Evolutionary conservation across 495 filamentous ascomycete genomes (phyloP), one percentile per base, ranked within the genome.

Genomic region (Aspergillus steynii): DNA sequence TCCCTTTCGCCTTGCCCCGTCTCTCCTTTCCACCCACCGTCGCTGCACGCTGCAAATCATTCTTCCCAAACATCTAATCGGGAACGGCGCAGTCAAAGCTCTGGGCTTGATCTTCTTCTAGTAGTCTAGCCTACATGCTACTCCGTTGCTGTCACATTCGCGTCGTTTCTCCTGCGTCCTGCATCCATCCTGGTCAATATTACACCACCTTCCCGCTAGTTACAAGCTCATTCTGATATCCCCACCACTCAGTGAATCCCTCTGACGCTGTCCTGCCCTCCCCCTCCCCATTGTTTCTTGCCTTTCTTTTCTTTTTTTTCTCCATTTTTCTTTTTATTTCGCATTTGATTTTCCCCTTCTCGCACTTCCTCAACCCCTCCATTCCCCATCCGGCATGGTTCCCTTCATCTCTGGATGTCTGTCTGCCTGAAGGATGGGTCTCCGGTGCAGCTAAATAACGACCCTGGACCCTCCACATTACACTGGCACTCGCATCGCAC

Each of bases 401-500:
- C 37, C 32, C 29, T 58, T 53, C 31, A 29, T 34, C 56, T 53
- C 49, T 58, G 53, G 48, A 55, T 52, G 28, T 28, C 50, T 63
- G 48, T 48, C 48, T 61, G 55, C 61, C 63, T 66, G 68, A 61
- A 72, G 64, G 59, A 76, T 69, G 68, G 71, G 69, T 73, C 66
- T 70, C 59, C 61, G 49, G 63, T 71, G 68, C 75, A 76, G 73
- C 75, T 79, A 79, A 76, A 77, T 79, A 79, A 72, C 69, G 64
- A 77, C 75, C 75, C 74, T 77, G 74, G 75, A 77, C 77, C 75
- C 75, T 76, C 73, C 71, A 71, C 68, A 65, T 69, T 70, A 67
- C 68, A 66, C 66, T 64, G 56, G 51, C 68, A 61, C 60, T 64
- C 65, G 62, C 70, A 73, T 71, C 61, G 61, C 64, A 70, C 71